Conservation (phyloP, 768 basidiomycete genomes). For the Cystoderma amianthinum region DNA sequence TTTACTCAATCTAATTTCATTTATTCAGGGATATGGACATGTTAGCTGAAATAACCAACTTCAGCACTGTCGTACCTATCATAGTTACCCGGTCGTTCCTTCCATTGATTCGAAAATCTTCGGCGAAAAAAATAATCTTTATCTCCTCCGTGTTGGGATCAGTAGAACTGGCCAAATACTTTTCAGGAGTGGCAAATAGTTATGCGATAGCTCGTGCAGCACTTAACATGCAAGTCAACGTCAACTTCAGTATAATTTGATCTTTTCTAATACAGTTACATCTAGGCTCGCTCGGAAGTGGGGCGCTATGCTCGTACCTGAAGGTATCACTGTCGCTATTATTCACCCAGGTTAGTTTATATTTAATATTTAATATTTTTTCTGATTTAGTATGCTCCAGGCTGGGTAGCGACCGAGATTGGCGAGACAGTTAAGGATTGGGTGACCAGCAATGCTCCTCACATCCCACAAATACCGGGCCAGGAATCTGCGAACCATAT, state of each 20-base stretch:
- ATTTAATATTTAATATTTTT: neutral
- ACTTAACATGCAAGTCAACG: slow-evolving; percentile 12
- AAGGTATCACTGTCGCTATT: slow-evolving; percentile 14
- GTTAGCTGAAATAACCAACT: slow-evolving; percentile 10
- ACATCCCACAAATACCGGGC: slow-evolving; percentile 11
- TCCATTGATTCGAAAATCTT: slow-evolving; percentile 12
- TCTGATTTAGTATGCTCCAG: neutral
- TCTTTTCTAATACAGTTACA: neutral
- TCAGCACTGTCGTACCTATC: slow-evolving; percentile 11
- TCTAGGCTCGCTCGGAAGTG: slow-evolving; percentile 16
- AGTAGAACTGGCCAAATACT: slow-evolving; percentile 1
- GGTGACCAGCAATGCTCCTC: slow-evolving; percentile 13
- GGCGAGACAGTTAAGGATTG: slow-evolving; percentile 12
- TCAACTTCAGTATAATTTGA: neutral
- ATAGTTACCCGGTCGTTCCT: slow-evolving; percentile 12
- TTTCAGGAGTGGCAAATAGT: slow-evolving; percentile 6
- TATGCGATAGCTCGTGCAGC: slow-evolving; percentile 13
- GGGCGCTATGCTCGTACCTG: slow-evolving; percentile 12
- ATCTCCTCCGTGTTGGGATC: slow-evolving; percentile 16
- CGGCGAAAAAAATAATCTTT: slow-evolving; percentile 13
- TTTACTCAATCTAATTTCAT: neutral
- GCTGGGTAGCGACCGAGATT: slow-evolving; percentile 14
- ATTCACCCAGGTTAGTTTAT: slow-evolving; percentile 11
- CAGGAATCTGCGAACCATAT: slow-evolving; percentile 12
- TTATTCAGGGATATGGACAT: slow-evolving; percentile 10